These are phyloP conservation scores for Fusarium praegraminearum DNA, from an alignment of 2,329 filamentous ascomycete species.

Conservation along the genomic window DNA sequence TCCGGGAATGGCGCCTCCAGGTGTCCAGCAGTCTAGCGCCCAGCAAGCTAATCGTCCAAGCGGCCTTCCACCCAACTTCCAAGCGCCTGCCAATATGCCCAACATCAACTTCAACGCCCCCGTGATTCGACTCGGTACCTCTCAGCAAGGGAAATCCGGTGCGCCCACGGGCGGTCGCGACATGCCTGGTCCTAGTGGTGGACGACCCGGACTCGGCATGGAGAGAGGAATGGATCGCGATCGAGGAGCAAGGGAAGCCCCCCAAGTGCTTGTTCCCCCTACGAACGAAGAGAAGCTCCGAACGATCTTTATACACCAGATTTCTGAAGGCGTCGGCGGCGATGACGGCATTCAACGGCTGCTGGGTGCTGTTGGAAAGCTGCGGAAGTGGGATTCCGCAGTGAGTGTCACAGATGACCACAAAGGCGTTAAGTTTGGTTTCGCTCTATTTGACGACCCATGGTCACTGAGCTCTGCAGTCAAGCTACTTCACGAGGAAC, in stretches of 20 bases:
- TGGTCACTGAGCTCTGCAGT: constrained; percentile 88
- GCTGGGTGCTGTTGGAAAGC: constrained; percentile 78
- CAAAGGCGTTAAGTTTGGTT: constrained; percentile 89
- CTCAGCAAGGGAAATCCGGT: constrained; percentile 73
- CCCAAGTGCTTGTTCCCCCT: constrained; percentile 81
- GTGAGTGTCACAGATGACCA: constrained; percentile 71
- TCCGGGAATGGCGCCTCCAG: constrained; percentile 83
- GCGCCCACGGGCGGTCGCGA: constrained; percentile 59
- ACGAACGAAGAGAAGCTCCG: constrained; percentile 91
- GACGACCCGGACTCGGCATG: constrained; percentile 66
- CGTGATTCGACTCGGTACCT: constrained; percentile 91
- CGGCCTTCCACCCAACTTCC: constrained; percentile 84
- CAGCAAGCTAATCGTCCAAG: constrained; percentile 83
- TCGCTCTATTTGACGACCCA: constrained; percentile 93
- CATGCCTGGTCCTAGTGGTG: constrained; percentile 49
- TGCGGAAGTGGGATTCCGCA: constrained; percentile 87
- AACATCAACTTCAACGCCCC: constrained; percentile 99
- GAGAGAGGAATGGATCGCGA: constrained; percentile 76
- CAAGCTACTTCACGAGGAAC: constrained; percentile 83
- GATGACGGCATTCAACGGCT: constrained; percentile 85
- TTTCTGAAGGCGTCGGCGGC: constrained; percentile 81
- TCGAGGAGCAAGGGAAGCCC: constrained; percentile 74
- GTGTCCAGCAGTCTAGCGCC: constrained; percentile 79
- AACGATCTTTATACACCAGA: constrained; percentile 89
- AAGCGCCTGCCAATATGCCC: constrained; percentile 90